Base-by-base conservation (phyloP, 192 early-diverging fungal species). In the Backusella mclennaniae region DNA sequence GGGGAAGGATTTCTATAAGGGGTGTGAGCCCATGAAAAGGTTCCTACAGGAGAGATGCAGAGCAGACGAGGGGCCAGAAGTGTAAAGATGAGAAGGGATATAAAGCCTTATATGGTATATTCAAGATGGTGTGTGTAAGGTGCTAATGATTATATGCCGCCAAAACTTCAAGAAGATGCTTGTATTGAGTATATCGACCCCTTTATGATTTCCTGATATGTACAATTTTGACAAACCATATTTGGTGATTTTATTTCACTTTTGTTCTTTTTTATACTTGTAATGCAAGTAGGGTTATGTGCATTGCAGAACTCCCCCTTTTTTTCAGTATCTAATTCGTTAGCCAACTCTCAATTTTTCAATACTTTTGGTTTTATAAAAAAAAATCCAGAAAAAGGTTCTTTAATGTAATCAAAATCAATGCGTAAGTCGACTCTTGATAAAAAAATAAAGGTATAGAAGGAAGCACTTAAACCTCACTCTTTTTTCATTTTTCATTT, bases 31-130 rank as follows among this genome's bases (percentile, higher is more conserved):
- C 56, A 63, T 63, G 56, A 69, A 69, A 69, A 69, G 38, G 68
- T 69, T 69, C 67, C 68, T 69, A 69, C 68, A 69, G 68, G 68
- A 69, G 68, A 69, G 41, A 41, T 69, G 68, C 68, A 69, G 38
- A n/a, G 39, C 38, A 69, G 17, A 41, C n/a, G 21, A 68, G 67
- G 68, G 68, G 35, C 38, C 31, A 68, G 31, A 63, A 26, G 56
- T 63, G 23, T 63, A 63, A 63, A 46, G 44, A 39, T 26, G 70
- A 35, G 35, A 23, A 19, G 31, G 35, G 21, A 33, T 49, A 71
- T 44, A 71, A 71, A 49, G 15, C 39, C 70, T 49, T 71, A 29
- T 49, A 71, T 49, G 29, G 39, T 49, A 49, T 49, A 44, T 71
- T 71, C 29, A 71, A 41, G 23, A 69, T 69, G 68, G 68, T 69